Percentiles rank a stretch among this genome's conserved stretches.
Conservation (phyloP, 169 alveolate species). For the Cystoisospora suis region DNA sequence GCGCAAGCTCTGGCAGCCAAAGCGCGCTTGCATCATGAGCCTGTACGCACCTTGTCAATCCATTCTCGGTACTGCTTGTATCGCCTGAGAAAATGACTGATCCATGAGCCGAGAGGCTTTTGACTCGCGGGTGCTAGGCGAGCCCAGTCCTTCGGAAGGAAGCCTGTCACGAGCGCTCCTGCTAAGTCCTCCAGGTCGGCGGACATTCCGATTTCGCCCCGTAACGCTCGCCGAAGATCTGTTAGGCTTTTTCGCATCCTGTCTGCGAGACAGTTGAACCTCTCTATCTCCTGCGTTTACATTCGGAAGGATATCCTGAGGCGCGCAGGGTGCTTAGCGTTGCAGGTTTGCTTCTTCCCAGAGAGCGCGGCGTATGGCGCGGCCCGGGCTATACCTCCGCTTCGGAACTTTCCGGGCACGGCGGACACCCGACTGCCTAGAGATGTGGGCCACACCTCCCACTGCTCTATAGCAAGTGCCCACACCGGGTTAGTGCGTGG, state of each 20-base stretch:
- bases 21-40: background rate
- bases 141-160: constrained; percentile 87
- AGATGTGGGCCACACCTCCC: too few species aligned
- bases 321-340: too few species aligned
- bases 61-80: constrained; percentile 82
- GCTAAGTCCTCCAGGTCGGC: constrained; percentile 88
- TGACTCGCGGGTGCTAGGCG: constrained; percentile 89
- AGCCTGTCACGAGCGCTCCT: constrained; percentile 82
- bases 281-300: constrained; percentile 89
- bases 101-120: constrained; percentile 92
- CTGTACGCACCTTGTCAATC: constrained; percentile 67
- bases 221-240: constrained; percentile 88
- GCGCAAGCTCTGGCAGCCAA: too few species aligned
- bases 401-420: too few species aligned
- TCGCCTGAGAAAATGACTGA: constrained; percentile 82
- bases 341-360: too few species aligned
- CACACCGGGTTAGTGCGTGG: too few species aligned
- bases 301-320: too few species aligned
- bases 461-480: too few species aligned
- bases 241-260: constrained; percentile 72
- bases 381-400: too few species aligned
- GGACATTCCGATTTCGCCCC: constrained; percentile 95
- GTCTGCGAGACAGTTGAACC: constrained; percentile 85
- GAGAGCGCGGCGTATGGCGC: too few species aligned
- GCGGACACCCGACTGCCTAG: too few species aligned